Evolutionary conservation across 2,329 filamentous ascomycete genomes (phyloP).

Genomic region (Alternaria sp.): DNA sequence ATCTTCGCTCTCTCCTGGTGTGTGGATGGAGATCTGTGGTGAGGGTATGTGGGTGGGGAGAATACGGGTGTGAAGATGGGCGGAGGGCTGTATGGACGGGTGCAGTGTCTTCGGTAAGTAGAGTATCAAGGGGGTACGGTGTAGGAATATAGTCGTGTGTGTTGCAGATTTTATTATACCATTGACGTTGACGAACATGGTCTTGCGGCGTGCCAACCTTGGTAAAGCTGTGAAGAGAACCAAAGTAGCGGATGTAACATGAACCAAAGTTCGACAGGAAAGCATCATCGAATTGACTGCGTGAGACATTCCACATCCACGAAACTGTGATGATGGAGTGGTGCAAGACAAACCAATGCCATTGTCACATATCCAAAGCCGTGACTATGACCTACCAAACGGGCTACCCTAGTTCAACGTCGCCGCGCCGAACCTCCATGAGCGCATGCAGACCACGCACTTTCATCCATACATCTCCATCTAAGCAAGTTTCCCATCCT

Average conservation of each 20-base stretch:
- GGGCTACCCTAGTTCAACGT: not conserved
- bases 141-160: not conserved
- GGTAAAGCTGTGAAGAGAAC: not conserved
- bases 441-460: too few species aligned
- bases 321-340: not conserved
- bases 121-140: not conserved
- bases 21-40: not conserved
- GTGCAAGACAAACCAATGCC: not conserved
- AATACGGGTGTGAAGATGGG: not conserved
- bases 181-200: not conserved
- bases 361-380: not conserved
- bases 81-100: not conserved
- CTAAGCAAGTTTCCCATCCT: slow-evolving; percentile 39
- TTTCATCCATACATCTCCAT: not conserved
- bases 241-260: not conserved
- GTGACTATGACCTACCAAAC: not conserved
- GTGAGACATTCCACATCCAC: not conserved
- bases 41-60: not conserved
- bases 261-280: not conserved
- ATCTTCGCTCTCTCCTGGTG: not conserved
- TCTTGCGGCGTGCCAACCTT: too few species aligned
- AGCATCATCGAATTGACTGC: not conserved
- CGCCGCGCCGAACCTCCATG: not conserved
- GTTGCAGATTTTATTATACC: not conserved
- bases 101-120: too few species aligned